Evolutionary conservation across 129 eudicot species (phyloP), one percentile per base, ranked within the genome.

Genomic region (Flaveria brownii): DNA sequence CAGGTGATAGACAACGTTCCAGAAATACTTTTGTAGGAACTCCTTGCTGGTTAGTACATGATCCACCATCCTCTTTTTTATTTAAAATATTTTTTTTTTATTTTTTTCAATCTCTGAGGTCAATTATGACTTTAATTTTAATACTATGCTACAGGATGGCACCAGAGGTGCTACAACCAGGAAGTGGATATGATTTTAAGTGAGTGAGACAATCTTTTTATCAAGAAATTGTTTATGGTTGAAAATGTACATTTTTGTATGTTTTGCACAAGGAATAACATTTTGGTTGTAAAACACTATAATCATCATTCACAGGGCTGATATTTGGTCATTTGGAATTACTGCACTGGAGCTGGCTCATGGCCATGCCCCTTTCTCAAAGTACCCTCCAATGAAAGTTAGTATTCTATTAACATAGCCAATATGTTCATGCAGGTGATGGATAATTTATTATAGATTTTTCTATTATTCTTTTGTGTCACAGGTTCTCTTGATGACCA

Each of bases 311-410:
- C 73, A 68, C 84, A 92, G 98, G 87, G 98, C 98, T 83, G 98
- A 92, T 72, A 92, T 92, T 65, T 92, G 98, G 98, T 92, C 98
- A 41, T 88, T 90, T 78, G 98, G 98, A 74, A 95, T 95, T 23
- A 91, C 99, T 80, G 99, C 99, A 63, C 79, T 95, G 74, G 99
- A 95, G 87, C 79, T 95, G 83, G 99, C 99, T 76, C 99, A 91
- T 85, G 99, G 99, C 64, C 99, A 95, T 79, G 99, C 99, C 33
- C 99, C 99, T 68, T 95, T 95, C 82, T 95, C 99, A 47, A 95
- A 95, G 75, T 91, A 95, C 80, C 99, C 99, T 86, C 99, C 99
- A 41, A 91, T 94, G 99, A 94, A 94, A 96, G 99, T 94, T 67
- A 17, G 50, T 42, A 18, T 64, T 54, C 9, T 60, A 28, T 45